Evolutionary conservation across 257 asterid genomes (phyloP).

Genomic region (Mentha longifolia): DNA sequence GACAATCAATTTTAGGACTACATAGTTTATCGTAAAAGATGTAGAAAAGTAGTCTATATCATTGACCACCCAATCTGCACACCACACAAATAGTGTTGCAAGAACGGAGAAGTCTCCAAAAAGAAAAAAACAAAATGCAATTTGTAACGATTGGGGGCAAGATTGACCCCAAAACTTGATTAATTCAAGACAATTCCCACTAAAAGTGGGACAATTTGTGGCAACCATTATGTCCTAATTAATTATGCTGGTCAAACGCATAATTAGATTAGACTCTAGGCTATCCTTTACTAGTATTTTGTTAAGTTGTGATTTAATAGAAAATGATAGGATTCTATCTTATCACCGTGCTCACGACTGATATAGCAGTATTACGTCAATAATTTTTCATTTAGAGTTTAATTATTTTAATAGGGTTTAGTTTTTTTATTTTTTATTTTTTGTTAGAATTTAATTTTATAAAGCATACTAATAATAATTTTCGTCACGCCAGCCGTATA

Average conservation of each 20-base stretch:
- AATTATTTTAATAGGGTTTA: too few relatives aligned
- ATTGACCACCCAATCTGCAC: background rate
- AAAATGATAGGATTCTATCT: too few relatives aligned
- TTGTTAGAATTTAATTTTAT: too few relatives aligned
- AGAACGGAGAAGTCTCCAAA: slow-evolving; percentile 26
- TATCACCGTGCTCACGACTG: too few relatives aligned
- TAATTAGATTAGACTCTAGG: background rate
- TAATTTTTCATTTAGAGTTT: too few relatives aligned
- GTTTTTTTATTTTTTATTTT: too few relatives aligned
- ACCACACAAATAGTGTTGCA: background rate
- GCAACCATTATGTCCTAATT: slow-evolving; percentile 29
- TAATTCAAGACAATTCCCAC: slow-evolving; percentile 33
- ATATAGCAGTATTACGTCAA: too few relatives aligned
- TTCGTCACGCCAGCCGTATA: too few relatives aligned
- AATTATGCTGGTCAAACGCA: slow-evolving; percentile 36
- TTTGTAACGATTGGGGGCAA: slow-evolving; percentile 18
- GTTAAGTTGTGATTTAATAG: too few relatives aligned
- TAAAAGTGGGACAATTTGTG: slow-evolving; percentile 39
- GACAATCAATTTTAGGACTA: too few relatives aligned
- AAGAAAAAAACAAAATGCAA: slow-evolving; percentile 13
- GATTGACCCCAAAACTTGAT: slow-evolving; percentile 32
- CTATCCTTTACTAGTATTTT: too few relatives aligned
- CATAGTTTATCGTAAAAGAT: background rate
- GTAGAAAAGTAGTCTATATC: background rate
- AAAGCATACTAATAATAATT: too few relatives aligned